Base-by-base conservation (phyloP, 2,329 filamentous ascomycete genomes). In the Exophiala viscosa region DNA sequence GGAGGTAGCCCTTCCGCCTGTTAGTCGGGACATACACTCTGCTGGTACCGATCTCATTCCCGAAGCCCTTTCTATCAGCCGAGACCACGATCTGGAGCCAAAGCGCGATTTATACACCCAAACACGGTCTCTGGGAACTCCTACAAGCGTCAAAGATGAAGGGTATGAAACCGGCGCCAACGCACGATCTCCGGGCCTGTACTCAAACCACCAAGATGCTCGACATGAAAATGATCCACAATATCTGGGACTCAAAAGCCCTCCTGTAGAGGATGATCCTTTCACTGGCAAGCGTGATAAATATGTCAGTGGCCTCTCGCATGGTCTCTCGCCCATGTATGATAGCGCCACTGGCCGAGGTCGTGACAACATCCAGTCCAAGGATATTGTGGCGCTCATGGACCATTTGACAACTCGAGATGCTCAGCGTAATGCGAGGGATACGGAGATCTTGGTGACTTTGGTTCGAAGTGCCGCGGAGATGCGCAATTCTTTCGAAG, bases 391-490 rank as follows among this genome's bases (percentile, higher is more conserved):
- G 59, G 90, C 92, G 18, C 76, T 99, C 55, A 99, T 99, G 93
- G 92, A 99, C 67, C 93, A 99, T 70, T 84, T 99, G 58, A 97
- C 95, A 68, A 93, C 97, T 58, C 87, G 93, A 33, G 93, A 99
- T 73, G 93, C 92, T 36, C 92, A 97, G 72, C 86, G 93, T 54
- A 97, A 93, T 70, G 93, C 93, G 41, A 83, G 93, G 40, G 93
- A 99, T 65, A 97, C 93, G 0, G 93, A 99, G 70, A 96, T 99
- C 50, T 77, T 99, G 14, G 89, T 96, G 42, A 92, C 93, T 0
- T 82, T 99, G 31, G 93, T 99, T 56, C 86, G 92, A 54, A 91
- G 90, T 49, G 92, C 93, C 3, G 86, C 93, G 10, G 93, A 99
- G 71, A 97, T 97, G 91, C 89, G 92, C 59, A 95, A 88, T 62